These are phyloP conservation scores for Eutypella sp. DNA, from an alignment of 2,329 filamentous ascomycete genomes.

Conservation along the genomic window DNA sequence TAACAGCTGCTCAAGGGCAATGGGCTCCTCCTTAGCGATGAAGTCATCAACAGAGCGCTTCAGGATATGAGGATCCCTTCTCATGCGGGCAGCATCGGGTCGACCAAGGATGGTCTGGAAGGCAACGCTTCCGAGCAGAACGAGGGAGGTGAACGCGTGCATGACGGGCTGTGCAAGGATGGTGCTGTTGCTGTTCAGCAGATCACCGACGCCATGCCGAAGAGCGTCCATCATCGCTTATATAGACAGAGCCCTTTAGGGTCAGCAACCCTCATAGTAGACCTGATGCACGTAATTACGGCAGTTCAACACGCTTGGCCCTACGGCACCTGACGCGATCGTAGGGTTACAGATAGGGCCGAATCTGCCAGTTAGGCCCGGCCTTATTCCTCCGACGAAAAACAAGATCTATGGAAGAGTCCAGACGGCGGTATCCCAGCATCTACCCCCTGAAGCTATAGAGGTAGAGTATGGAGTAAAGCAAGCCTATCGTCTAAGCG, in stretches of 20 bases:
- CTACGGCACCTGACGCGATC: slow-evolving; percentile 3
- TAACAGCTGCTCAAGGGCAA: slow-evolving; percentile 47
- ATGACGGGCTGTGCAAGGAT: slow-evolving; percentile 37
- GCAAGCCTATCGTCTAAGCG: no score
- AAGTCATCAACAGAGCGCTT: slow-evolving; percentile 49
- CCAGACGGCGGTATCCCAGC: not conserved
- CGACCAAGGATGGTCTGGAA: slow-evolving; percentile 47
- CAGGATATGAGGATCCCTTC: slow-evolving; percentile 31
- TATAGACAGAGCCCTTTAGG: slow-evolving; percentile 16
- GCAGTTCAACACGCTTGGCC: slow-evolving; percentile 13
- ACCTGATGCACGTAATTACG: no score
- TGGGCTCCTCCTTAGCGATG: slow-evolving; percentile 45
- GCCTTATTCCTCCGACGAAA: slow-evolving; percentile 12
- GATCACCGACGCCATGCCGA: slow-evolving; percentile 10
- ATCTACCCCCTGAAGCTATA: not conserved
- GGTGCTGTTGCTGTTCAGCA: slow-evolving; percentile 20
- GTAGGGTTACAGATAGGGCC: slow-evolving; percentile 14
- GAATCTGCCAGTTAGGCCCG: slow-evolving; percentile 12
- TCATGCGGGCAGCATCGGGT: slow-evolving; percentile 29
- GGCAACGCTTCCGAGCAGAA: slow-evolving; percentile 47
- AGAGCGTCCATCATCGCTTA: slow-evolving; percentile 22
- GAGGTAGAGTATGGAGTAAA: no score
- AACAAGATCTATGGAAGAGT: not conserved
- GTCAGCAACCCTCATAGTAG: no score
- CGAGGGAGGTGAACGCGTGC: slow-evolving; percentile 44